phyloP scores from a whole-genome alignment of 2,329 filamentous ascomycete genomes.

The Lanzia echinophila region DNA sequence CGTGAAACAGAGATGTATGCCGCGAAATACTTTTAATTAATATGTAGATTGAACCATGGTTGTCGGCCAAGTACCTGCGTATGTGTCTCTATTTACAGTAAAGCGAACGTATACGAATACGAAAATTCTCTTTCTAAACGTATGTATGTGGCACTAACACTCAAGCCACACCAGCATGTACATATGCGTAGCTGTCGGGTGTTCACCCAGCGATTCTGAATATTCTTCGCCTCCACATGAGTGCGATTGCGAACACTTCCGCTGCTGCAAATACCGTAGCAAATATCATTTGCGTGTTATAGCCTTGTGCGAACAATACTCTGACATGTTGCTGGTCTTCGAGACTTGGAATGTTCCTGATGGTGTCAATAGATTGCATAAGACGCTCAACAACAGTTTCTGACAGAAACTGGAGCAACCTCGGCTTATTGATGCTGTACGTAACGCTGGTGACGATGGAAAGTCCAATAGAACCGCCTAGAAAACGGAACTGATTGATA shows the following conservation, averaged over 20 bases:
- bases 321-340: not conserved
- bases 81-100: no score
- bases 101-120: no score
- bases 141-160: no score
- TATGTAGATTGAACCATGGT: not conserved
- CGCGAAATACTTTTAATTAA: not conserved
- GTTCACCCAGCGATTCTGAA: not conserved
- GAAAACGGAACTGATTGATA: not conserved
- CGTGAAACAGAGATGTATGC: not conserved
- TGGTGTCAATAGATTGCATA: not conserved
- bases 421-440: not conserved
- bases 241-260: not conserved
- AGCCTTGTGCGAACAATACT: not conserved
- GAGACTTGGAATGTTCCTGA: not conserved
- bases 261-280: not conserved
- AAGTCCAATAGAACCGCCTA: slow-evolving; percentile 1
- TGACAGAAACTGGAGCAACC: not conserved
- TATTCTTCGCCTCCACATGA: not conserved
- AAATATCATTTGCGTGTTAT: not conserved
- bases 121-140: no score
- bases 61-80: not conserved
- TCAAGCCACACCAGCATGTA: no score
- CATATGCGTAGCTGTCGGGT: no score
- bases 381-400: not conserved
- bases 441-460: not conserved